A percentile compares a stretch with the other conserved stretches of the same genome.
These are phyloP conservation scores for Diaporthe aspalathi DNA, from an alignment of 2,329 filamentous ascomycete species.

Conservation along the genomic window DNA sequence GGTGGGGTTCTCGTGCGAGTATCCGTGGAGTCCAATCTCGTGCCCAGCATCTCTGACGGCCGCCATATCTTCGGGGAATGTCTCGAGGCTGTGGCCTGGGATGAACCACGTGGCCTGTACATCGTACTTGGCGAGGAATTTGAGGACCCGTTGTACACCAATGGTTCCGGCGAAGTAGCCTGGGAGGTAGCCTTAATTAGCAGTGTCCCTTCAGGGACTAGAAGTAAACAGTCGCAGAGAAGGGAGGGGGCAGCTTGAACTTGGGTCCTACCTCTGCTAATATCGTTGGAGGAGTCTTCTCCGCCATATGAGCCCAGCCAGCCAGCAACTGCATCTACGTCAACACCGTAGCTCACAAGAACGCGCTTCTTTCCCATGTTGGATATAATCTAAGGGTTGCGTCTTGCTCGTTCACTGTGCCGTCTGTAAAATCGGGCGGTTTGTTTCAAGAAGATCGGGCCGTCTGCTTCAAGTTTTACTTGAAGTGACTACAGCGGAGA, in stretches of 20 bases:
- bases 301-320: conserved; percentile 50
- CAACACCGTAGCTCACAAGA: conserved; percentile 46
- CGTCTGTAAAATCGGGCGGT: not conserved
- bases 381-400: not conserved
- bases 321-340: conserved; percentile 49
- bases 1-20: conserved; percentile 53
- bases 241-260: not conserved
- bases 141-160: conserved; percentile 73
- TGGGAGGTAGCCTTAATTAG: conserved; percentile 43
- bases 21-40: conserved; percentile 59
- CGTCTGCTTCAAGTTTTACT: no score
- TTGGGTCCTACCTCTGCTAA: conserved; percentile 44
- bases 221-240: no score
- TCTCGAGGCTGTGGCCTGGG: conserved; percentile 51
- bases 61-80: conserved; percentile 54
- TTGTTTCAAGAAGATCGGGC: not conserved
- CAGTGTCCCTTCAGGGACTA: not conserved
- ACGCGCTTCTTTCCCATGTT: conserved; percentile 53
- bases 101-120: conserved; percentile 72
- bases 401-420: not conserved
- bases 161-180: conserved; percentile 77
- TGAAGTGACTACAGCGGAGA: no score
- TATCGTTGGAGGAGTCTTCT: conserved; percentile 49
- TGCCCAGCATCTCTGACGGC: conserved; percentile 58
- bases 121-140: conserved; percentile 77